Conservation (phyloP, 1,284 basidiomycete genomes). For the Sparassis latifolia region DNA sequence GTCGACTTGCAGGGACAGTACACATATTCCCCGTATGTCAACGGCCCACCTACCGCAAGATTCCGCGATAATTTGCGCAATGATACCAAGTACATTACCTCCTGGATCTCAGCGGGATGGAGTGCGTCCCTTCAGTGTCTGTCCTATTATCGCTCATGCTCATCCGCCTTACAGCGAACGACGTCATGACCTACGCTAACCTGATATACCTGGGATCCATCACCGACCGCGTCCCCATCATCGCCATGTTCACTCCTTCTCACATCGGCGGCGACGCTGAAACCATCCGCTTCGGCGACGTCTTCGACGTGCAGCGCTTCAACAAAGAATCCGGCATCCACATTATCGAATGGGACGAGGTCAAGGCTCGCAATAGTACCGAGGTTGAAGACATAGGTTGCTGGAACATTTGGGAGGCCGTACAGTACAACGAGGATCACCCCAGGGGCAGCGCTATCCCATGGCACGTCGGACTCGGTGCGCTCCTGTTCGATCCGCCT, state of each 20-base stretch:
- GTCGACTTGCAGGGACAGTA: too few relatives aligned
- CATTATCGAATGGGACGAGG: conserved; percentile 36
- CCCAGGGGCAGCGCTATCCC: conserved; percentile 43
- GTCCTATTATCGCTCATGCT: neutral
- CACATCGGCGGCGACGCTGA: conserved; percentile 47
- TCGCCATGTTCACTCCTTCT: conserved; percentile 59
- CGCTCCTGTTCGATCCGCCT: conserved; percentile 7
- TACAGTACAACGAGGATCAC: conserved; percentile 35
- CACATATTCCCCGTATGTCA: conserved; percentile 22
- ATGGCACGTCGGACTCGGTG: conserved; percentile 45
- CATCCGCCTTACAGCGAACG: conserved; percentile 44
- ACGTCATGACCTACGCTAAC: conserved; percentile 68
- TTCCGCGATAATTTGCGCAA: conserved; percentile 56
- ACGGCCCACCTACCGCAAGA: conserved; percentile 45
- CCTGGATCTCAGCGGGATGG: conserved; percentile 67
- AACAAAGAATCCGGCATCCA: conserved; percentile 27
- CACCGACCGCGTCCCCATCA: conserved; percentile 57
- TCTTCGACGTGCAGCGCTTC: conserved; percentile 37
- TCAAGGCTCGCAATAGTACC: conserved; percentile 29
- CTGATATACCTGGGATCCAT: conserved; percentile 60
- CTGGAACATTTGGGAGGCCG: conserved; percentile 58
- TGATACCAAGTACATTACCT: conserved; percentile 58
- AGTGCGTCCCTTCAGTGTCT: conserved; percentile 33
- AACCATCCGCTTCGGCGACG: conserved; percentile 32
- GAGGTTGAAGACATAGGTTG: conserved; percentile 60